These are phyloP conservation scores for Phytophthora pisi DNA, from an alignment of 352 stramenopile genomes.

Conservation along the genomic window DNA sequence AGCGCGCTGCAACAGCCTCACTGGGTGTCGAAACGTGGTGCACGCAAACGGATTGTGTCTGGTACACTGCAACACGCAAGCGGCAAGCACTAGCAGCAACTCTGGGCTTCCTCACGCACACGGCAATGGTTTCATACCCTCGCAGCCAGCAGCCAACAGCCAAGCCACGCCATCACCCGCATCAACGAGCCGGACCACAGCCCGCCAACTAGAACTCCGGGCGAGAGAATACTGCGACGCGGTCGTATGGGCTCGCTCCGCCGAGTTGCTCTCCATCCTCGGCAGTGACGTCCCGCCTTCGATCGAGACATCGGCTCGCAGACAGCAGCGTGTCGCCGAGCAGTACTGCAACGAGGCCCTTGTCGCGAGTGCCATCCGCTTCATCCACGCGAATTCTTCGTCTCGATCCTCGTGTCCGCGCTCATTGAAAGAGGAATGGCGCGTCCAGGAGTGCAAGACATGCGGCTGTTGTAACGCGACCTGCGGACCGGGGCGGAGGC, in stretches of 20 bases:
- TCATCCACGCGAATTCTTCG: not conserved
- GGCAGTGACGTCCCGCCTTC: not conserved
- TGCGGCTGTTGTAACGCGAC: slow-evolving; percentile 5
- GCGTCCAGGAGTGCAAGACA: slow-evolving; percentile 5
- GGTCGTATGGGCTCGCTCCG: not conserved
- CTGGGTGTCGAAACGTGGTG: slow-evolving; percentile 4
- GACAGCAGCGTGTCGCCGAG: slow-evolving; percentile 12
- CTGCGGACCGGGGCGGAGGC: slow-evolving; percentile 2
- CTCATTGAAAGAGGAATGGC: not conserved
- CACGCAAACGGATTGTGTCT: slow-evolving; percentile 8
- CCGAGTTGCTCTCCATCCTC: slow-evolving; percentile 10
- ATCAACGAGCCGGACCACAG: not conserved
- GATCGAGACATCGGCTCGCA: slow-evolving; percentile 7
- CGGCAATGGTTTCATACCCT: not conserved
- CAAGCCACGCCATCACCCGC: not conserved
- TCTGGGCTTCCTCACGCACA: not conserved
- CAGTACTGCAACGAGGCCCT: slow-evolving; percentile 15
- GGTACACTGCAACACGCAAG: slow-evolving; percentile 1
- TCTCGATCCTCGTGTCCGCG: not conserved
- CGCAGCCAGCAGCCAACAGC: not conserved
- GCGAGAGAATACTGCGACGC: slow-evolving; percentile 13
- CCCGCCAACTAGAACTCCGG: slow-evolving; percentile 13
- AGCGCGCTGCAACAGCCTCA: slow-evolving; percentile 1
- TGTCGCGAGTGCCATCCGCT: slow-evolving; percentile 2
- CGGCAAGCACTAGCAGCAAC: not conserved